Percentiles rank a stretch among this genome's conserved stretches.
Evolutionary conservation across 345 rosid genomes (phyloP).

Genomic region (Eucalyptus tenuipes): DNA sequence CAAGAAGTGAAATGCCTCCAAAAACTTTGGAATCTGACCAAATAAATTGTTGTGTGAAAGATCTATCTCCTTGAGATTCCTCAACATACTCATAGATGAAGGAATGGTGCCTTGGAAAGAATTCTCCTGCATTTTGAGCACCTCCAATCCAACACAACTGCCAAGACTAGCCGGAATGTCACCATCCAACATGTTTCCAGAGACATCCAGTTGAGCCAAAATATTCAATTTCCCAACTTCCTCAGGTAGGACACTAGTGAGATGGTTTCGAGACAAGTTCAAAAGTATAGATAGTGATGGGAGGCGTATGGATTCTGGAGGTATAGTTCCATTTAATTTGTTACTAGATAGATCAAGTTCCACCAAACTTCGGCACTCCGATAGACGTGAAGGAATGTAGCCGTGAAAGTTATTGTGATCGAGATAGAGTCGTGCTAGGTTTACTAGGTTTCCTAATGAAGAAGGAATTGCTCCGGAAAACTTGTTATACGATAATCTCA

Average conservation of each 20-base stretch:
- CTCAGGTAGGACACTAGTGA: slow-evolving; percentile 1
- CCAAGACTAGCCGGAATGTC: slow-evolving; percentile 1
- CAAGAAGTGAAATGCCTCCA: not conserved
- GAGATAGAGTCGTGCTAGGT: no score
- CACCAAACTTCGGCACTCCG: rapidly evolving
- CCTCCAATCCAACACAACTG: not conserved
- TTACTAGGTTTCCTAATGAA: no score
- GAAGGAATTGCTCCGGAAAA: no score
- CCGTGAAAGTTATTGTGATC: no score
- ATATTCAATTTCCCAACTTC: slow-evolving; percentile 1
- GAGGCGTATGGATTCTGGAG: not conserved
- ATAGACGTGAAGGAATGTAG: no score
- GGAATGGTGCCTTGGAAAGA: slow-evolving; percentile 8
- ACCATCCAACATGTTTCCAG: slow-evolving; percentile 4
- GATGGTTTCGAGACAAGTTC: slow-evolving; percentile 7
- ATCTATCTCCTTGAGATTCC: not conserved
- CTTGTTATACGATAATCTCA: no score
- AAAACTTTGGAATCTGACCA: not conserved
- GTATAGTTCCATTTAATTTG: slow-evolving; percentile 7
- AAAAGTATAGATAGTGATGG: not conserved
- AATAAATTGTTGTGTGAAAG: slow-evolving; percentile 16
- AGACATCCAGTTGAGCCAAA: slow-evolving; percentile 2
- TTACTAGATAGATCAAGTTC: not conserved
- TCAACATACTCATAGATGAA: not conserved
- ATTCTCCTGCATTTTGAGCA: not conserved